Evolutionary conservation across 805 yeast species (phyloP), one percentile per base, ranked within the genome.

Genomic region (Candida takata): DNA sequence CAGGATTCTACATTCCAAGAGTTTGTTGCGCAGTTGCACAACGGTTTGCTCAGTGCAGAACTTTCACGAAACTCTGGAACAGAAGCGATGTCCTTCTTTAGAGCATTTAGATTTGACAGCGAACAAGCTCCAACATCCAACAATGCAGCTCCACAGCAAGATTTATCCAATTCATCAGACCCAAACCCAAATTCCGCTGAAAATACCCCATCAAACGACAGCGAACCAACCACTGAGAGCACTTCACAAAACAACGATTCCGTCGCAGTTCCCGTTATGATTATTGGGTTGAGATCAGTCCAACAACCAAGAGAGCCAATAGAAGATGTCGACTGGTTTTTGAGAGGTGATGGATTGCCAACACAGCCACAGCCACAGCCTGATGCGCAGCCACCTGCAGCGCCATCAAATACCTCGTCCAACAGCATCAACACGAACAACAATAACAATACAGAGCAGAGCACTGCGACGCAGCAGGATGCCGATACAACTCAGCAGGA

Each of bases 261-360:
- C 10, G 36, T 42, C 17, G 32, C 35, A n/a, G 60, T 70, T 4
- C 77, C 77, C 1, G 70, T 72, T 4, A 55, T 71, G 38, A 64
- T 71, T 17, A 62, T 71, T 15, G 74, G 77, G 6, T 67, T 72
- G 16, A 53, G 76, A 8, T 66, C 74, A 1, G 65, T 52, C 4
- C 43, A 45, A 14, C 52, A 49, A 12, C 42, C 35, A 4, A 21
- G 36, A n/a, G 48, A 48, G 20, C 27, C 29, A 14, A 24, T 27
- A 4, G 35, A 41, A 12, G 46, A 45, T 19, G 41, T 37, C 10
- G 38, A 46, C 24, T 40, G 43, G 41, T 33, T 44, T 28, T 36
- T 39, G 15, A 37, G 47, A 24, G 37, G 38, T 23, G 34, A 20
- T 7, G 12, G 25, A n/a, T 8, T 12, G 14, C 11, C 8, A 9